Percentiles rank a stretch among this genome's conserved stretches.
These are phyloP conservation scores for Mortierella sp. DNA, from an alignment of 371 early-diverging fungal species.

Conservation along the genomic window DNA sequence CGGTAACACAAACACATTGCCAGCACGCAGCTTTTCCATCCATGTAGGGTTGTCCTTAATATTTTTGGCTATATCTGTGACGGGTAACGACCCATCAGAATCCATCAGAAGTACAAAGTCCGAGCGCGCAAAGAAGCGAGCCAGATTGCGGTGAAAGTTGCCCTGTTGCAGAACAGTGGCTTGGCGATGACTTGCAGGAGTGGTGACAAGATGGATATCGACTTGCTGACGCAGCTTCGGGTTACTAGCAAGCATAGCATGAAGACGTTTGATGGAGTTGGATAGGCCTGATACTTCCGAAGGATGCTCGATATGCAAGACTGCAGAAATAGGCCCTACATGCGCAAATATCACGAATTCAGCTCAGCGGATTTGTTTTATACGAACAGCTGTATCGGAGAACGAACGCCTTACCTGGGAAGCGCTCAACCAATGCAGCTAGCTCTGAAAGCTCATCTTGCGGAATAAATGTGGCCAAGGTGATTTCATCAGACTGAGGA, in stretches of 20 bases:
- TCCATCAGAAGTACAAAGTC: constrained; percentile 59
- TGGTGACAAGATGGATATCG: constrained; percentile 65
- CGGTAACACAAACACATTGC: constrained; percentile 70
- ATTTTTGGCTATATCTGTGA: constrained; percentile 39
- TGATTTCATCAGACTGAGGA: constrained; percentile 51
- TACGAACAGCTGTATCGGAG: not conserved
- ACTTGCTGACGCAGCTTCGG: constrained; percentile 58
- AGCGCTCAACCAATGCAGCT: constrained; percentile 44
- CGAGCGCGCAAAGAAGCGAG: constrained; percentile 68
- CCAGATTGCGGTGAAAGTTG: constrained; percentile 62
- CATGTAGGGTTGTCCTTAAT: constrained; percentile 28
- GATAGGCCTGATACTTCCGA: constrained; percentile 21
- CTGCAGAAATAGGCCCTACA: constrained; percentile 66
- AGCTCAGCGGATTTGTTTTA: not conserved
- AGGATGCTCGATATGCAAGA: constrained; percentile 56
- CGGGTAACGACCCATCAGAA: constrained; percentile 55
- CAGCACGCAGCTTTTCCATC: constrained; percentile 59
- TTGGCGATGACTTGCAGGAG: constrained; percentile 51
- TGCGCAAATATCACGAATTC: not conserved
- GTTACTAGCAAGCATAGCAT: constrained; percentile 57
- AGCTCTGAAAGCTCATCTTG: constrained; percentile 54
- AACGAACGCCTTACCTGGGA: constrained; percentile 29
- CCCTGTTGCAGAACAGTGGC: constrained; percentile 30
- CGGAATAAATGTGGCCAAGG: constrained; percentile 51
- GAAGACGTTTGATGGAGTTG: constrained; percentile 49